Evolutionary conservation across 2,329 filamentous ascomycete species (phyloP).

Genomic region (Acrodontium crateriforme): DNA sequence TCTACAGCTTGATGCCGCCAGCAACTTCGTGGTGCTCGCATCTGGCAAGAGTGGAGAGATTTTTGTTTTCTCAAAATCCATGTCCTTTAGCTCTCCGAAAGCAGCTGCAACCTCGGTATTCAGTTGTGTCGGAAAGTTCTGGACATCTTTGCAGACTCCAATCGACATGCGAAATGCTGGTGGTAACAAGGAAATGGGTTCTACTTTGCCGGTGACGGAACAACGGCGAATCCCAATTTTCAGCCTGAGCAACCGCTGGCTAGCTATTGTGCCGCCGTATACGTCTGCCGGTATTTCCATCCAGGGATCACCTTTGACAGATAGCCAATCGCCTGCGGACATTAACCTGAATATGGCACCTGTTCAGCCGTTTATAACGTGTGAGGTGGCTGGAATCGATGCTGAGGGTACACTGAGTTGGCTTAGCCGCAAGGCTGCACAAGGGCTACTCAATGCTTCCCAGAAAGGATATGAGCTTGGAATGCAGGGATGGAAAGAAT

Average conservation of each 20-base stretch:
- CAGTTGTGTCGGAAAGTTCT: conserved; percentile 84
- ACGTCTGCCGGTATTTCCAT: conserved; percentile 57
- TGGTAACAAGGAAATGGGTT: conserved; percentile 17
- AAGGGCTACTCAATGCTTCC: conserved; percentile 60
- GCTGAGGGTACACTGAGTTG: conserved; percentile 35
- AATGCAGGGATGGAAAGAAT: conserved; percentile 63
- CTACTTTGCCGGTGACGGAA: conserved; percentile 1
- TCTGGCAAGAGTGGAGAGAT: conserved; percentile 80
- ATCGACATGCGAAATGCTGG: conserved; percentile 5
- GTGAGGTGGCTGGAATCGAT: conserved; percentile 58
- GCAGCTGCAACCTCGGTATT: too few species aligned
- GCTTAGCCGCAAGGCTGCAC: conserved; percentile 54
- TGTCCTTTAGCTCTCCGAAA: too few species aligned
- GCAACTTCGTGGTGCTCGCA: conserved; percentile 56
- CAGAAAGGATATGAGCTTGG: conserved; percentile 50
- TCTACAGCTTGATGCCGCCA: conserved; percentile 59
- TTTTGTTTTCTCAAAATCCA: conserved; percentile 47
- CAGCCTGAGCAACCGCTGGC: conserved; percentile 57
- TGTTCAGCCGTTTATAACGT: conserved; percentile 51
- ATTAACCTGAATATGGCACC: conserved; percentile 48
- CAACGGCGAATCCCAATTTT: conserved; percentile 43
- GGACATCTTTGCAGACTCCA: conserved; percentile 59
- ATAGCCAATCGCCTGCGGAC: conserved; percentile 37
- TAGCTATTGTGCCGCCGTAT: conserved; percentile 60
- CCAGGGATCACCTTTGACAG: conserved; percentile 48